Percentiles rank a stretch among this genome's conserved stretches.
phyloP scores from a whole-genome alignment of 805 yeast species.

The Candida alai region DNA sequence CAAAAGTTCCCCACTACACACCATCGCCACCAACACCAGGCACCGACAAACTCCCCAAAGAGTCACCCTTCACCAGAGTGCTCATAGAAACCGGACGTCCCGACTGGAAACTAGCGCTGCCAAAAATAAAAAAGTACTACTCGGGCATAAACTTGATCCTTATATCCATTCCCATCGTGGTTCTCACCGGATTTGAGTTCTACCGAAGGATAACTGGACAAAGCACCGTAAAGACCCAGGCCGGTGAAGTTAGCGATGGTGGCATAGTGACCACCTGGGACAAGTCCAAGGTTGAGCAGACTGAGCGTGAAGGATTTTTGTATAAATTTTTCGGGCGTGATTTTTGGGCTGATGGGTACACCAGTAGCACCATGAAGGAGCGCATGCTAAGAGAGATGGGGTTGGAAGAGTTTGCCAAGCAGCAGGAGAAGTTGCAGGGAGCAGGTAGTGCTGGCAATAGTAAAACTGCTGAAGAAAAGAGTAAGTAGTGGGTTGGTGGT shows the following conservation, averaged over 20 bases:
- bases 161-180: slow-evolving; percentile 34
- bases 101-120: slow-evolving; percentile 43
- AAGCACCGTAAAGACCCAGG: slow-evolving; percentile 36
- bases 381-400: too few relatives aligned
- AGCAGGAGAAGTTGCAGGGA: too few relatives aligned
- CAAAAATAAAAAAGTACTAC: slow-evolving; percentile 32
- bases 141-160: slow-evolving; percentile 35
- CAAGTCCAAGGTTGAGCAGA: slow-evolving; percentile 10
- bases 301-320: slow-evolving; percentile 31
- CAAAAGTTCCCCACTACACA: too few relatives aligned
- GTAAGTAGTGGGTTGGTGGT: too few relatives aligned
- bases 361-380: slow-evolving; percentile 35
- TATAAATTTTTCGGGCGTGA: slow-evolving; percentile 40
- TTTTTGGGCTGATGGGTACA: slow-evolving; percentile 41
- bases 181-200: slow-evolving; percentile 32
- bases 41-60: too few relatives aligned
- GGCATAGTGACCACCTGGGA: slow-evolving; percentile 35
- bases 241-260: slow-evolving; percentile 37
- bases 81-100: slow-evolving; percentile 38
- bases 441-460: too few relatives aligned
- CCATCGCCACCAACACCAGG: slow-evolving; percentile 2
- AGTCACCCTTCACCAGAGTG: slow-evolving; percentile 32
- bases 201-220: slow-evolving; percentile 36
- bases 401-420: too few relatives aligned
- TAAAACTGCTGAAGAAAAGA: too few relatives aligned